Conservation (phyloP, 1,284 basidiomycete species). For the Leccinum holopus region DNA sequence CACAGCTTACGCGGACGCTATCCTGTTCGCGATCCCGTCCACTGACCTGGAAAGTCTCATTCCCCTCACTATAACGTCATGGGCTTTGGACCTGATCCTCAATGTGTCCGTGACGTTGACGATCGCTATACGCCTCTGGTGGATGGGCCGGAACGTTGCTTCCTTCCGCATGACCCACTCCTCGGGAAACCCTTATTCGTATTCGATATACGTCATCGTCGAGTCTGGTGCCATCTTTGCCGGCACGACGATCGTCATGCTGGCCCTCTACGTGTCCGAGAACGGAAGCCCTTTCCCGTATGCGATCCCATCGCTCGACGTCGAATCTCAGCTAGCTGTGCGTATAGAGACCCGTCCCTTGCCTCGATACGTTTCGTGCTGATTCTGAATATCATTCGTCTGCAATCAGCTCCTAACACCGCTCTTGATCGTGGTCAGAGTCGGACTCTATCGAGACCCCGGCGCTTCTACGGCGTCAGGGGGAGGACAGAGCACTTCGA, state of each 20-base stretch:
- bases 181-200: conserved; percentile 12
- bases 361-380: neutral
- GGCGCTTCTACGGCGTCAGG: neutral
- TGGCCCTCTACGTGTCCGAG: conserved; percentile 16
- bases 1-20: conserved; percentile 13
- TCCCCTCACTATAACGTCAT: conserved; percentile 15
- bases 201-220: conserved; percentile 18
- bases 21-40: conserved; percentile 14
- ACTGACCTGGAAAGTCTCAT: conserved; percentile 10
- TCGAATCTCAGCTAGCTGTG: conserved; percentile 19
- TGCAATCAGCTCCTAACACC: conserved; percentile 16
- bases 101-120: conserved; percentile 20
- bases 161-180: conserved; percentile 7
- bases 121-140: conserved; percentile 19
- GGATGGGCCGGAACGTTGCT: conserved; percentile 15
- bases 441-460: conserved; percentile 11
- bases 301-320: conserved; percentile 17
- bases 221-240: conserved; percentile 22
- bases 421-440: conserved; percentile 19
- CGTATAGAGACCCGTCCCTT: neutral
- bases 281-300: conserved; percentile 17
- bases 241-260: conserved; percentile 14
- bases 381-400: neutral
- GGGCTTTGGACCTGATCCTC: conserved; percentile 17
- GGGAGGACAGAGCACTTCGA: neutral